Evolutionary conservation across 1,284 basidiomycete species (phyloP), one percentile per base, ranked within the genome.

Genomic region (Trichosporon sp.): DNA sequence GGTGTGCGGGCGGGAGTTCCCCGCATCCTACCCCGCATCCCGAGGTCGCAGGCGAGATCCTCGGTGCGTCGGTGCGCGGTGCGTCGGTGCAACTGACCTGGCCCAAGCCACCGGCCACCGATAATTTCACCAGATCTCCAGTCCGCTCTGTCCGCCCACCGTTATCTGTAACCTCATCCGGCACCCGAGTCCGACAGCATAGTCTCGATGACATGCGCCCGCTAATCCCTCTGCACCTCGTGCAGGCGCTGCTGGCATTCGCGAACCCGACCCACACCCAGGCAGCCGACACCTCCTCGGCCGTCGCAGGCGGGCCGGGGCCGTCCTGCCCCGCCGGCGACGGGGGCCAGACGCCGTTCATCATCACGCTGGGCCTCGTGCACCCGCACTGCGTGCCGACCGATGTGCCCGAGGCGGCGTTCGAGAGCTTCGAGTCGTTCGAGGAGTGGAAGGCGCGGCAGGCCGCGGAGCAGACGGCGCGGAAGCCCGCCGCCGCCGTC

Each of bases 361-460:
- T 31, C 6, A 7, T 60, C 27, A 29, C 21, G 11, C 56, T 60
- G 7, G 56, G 56, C 18, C 31, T 60, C 12, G 56, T 60, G 27
- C 56, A 60, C 18, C 56, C 56, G 18, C 56, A 23, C 56, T 60
- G 56, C 53, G 11, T 27, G 9, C 23, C 65, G 34, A 21, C 11
- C 34, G 65, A 34, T 6, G 13, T 11, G 65, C 34, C 27, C n/a
- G 65, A 12, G 60, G 34, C 53, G 15, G 62, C n/a, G 21, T 27
- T 32, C 5, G 34, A 42, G 21, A 11, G 23, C 21, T 69, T 95
- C 32, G 87, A 93, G 25, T 91, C 91, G 0, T 96, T 96, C 77
- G 91, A 95, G 76, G 93, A 95, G 71, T 95, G 93, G 93, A 95
- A 94, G 81, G 87, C 87, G 58, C 90, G 87, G 69, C 89, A 89